Conservation (phyloP, 192 early-diverging fungal genomes). For the Rhizophagus sp. region DNA sequence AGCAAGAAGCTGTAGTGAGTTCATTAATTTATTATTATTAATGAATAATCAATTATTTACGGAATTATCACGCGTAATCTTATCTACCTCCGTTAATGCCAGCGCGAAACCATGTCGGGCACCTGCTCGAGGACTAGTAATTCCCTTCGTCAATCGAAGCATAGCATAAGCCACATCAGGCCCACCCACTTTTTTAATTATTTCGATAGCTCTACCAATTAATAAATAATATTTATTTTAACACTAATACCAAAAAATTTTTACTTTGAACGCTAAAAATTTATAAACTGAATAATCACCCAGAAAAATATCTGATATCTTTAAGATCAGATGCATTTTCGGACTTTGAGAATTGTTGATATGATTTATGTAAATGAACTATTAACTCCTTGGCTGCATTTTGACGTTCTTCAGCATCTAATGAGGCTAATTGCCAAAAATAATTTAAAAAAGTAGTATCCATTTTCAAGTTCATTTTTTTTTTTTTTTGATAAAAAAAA, state of each 20-base stretch:
- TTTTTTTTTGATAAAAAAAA: too few species aligned
- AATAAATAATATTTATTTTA: neutral
- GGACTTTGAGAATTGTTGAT: neutral
- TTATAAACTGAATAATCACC: neutral
- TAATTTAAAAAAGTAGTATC: neutral
- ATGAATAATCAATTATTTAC: neutral
- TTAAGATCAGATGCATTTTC: neutral
- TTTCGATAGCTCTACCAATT: constrained; percentile 37
- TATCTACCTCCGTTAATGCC: constrained; percentile 78
- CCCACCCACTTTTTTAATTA: constrained; percentile 64
- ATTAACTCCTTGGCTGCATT: constrained; percentile 4
- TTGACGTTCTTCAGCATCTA: constrained; percentile 8
- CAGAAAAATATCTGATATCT: neutral
- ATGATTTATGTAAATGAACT: constrained; percentile 9
- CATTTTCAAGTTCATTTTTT: neutral
- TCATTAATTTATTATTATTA: neutral
- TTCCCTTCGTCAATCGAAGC: constrained; percentile 84
- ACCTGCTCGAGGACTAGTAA: constrained; percentile 81
- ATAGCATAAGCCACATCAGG: constrained; percentile 86
- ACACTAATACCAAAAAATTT: neutral
- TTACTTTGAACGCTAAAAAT: neutral
- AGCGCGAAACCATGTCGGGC: constrained; percentile 95
- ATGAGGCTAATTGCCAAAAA: constrained; percentile 26
- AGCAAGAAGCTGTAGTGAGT: constrained; percentile 36
- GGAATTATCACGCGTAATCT: neutral